Conservation (phyloP, 208 protist species). For the Spongospora subterranea region DNA sequence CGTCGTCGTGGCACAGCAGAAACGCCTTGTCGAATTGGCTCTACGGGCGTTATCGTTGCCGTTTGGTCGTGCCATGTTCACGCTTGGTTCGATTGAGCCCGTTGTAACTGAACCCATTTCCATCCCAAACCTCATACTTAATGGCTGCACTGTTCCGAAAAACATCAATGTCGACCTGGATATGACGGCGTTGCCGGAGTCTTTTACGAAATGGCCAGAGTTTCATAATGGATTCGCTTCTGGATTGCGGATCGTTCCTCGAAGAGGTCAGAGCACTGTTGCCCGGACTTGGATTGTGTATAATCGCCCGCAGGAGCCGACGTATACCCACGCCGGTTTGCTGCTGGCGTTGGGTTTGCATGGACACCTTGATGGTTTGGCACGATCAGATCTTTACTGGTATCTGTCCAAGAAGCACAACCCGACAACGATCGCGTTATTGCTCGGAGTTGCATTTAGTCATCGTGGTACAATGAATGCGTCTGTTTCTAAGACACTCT, state of each 20-base stretch:
- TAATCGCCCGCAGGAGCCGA: conserved; percentile 71
- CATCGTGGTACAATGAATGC: conserved; percentile 74
- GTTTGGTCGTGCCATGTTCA: conserved; percentile 80
- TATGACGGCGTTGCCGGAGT: conserved; percentile 32
- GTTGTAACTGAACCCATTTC: conserved; percentile 74
- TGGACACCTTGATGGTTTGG: conserved; percentile 76
- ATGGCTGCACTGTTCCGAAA: conserved; percentile 63
- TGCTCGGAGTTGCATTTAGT: conserved; percentile 77
- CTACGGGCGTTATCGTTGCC: conserved; percentile 74
- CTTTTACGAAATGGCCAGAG: conserved; percentile 74
- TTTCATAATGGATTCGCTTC: conserved; percentile 82
- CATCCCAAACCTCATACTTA: conserved; percentile 73
- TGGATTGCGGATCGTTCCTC: conserved; percentile 68
- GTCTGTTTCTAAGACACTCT: conserved; percentile 76
- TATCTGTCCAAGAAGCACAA: conserved; percentile 72
- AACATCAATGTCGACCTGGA: conserved; percentile 69
- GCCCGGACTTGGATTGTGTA: conserved; percentile 79
- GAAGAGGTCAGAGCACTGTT: not conserved
- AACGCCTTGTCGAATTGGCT: conserved; percentile 65
- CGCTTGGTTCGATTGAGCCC: conserved; percentile 69
- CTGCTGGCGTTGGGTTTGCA: conserved; percentile 80
- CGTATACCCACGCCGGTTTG: conserved; percentile 74
- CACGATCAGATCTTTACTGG: conserved; percentile 73
- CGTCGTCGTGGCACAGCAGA: conserved; percentile 65
- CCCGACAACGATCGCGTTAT: conserved; percentile 75